Conservation (phyloP, 768 basidiomycete species). For the Xerocomus brunneocitrinus region DNA sequence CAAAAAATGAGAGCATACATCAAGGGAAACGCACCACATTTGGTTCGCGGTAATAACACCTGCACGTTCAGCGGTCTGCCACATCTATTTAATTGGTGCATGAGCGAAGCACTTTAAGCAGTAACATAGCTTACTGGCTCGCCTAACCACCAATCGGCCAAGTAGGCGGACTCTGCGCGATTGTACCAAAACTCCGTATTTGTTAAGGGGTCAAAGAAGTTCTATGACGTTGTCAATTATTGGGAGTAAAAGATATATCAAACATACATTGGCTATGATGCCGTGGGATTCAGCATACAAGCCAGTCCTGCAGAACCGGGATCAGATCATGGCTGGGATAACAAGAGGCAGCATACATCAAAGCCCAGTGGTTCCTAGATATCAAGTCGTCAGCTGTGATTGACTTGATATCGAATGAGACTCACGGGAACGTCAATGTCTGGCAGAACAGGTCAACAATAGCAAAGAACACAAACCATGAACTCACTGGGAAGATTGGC, state of each 20-base stretch:
- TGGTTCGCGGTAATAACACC: constrained; percentile 77
- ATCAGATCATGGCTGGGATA: background rate
- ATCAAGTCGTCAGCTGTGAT: constrained; percentile 1
- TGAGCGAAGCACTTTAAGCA: background rate
- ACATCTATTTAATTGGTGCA: constrained; percentile 53
- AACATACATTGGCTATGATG: constrained; percentile 78
- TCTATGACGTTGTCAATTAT: constrained; percentile 39
- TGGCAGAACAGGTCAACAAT: constrained; percentile 26
- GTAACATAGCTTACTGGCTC: constrained; percentile 65
- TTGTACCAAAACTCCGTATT: constrained; percentile 70
- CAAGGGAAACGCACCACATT: constrained; percentile 68
- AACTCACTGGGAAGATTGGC: constrained; percentile 82
- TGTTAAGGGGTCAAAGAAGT: constrained; percentile 78
- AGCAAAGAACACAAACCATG: constrained; percentile 13
- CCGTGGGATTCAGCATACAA: constrained; percentile 88
- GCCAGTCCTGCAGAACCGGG: constrained; percentile 64
- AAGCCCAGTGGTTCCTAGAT: constrained; percentile 79
- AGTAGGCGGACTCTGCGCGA: constrained; percentile 54
- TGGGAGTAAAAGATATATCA: background rate
- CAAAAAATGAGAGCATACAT: background rate
- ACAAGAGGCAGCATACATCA: constrained; percentile 51
- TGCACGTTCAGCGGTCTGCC: constrained; percentile 79
- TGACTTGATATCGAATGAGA: constrained; percentile 9
- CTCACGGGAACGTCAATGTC: constrained; percentile 90
- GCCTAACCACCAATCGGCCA: constrained; percentile 79